These are phyloP conservation scores for Orobanche coerulescens DNA, from an alignment of 257 asterid species.

Conservation along the genomic window DNA sequence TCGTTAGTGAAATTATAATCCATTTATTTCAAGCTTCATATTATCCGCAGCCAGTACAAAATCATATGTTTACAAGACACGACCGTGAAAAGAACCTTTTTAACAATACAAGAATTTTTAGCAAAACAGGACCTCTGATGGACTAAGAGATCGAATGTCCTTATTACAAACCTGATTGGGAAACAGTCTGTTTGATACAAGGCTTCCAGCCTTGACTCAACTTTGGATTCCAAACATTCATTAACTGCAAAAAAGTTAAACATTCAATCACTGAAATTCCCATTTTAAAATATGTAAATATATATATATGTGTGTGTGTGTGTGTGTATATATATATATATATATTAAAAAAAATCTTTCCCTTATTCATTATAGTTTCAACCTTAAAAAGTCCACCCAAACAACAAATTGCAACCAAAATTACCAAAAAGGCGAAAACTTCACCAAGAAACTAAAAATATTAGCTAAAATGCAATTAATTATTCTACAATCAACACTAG, in stretches of 20 bases:
- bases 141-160: neutral
- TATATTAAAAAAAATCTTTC: neutral
- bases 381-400: neutral
- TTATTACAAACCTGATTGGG: conserved; percentile 53
- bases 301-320: too few species aligned
- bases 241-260: conserved; percentile 45
- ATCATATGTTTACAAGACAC: neutral
- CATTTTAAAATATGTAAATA: neutral
- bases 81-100: neutral
- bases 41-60: neutral
- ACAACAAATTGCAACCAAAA: conserved; percentile 7
- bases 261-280: neutral
- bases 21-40: neutral
- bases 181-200: conserved; percentile 53
- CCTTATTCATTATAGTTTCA: conserved; percentile 13
- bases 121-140: neutral
- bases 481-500: conserved; percentile 1
- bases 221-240: conserved; percentile 83
- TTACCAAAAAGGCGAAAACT: neutral
- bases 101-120: neutral
- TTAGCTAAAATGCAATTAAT: neutral
- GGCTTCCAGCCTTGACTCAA: conserved; percentile 87
- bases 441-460: neutral
- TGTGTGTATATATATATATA: too few species aligned
- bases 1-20: too few species aligned